phyloP scores from a whole-genome alignment of 208 protist species.

The Crithidia expoeki region DNA sequence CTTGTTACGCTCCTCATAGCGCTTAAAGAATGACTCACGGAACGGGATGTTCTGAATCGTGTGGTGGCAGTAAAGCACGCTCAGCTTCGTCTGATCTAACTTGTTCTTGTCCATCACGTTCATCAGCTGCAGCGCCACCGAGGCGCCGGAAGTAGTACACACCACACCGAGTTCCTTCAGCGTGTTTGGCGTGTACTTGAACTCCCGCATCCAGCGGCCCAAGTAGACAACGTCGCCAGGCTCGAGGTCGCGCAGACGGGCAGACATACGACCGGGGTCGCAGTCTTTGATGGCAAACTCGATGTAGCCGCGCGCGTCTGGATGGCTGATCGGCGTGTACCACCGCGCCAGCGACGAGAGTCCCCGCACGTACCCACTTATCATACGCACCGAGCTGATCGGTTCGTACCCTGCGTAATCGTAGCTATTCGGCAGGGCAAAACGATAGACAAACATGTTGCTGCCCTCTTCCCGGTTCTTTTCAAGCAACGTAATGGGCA shows the following conservation, averaged over 20 bases:
- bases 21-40: slow-evolving; percentile 51
- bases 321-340: slow-evolving; percentile 90
- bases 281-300: slow-evolving; percentile 86
- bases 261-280: slow-evolving; percentile 81
- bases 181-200: slow-evolving; percentile 64
- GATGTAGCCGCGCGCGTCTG: slow-evolving; percentile 73
- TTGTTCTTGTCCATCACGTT: slow-evolving; percentile 63
- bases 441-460: slow-evolving; percentile 73
- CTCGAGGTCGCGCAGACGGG: slow-evolving; percentile 68
- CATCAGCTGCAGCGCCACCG: slow-evolving; percentile 87
- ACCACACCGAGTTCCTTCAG: slow-evolving; percentile 68
- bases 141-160: slow-evolving; percentile 78
- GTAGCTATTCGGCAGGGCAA: slow-evolving; percentile 80
- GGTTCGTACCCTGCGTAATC: slow-evolving; percentile 89
- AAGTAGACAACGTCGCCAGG: slow-evolving; percentile 79
- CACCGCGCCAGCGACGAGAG: slow-evolving; percentile 70
- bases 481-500: slow-evolving; percentile 79
- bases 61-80: slow-evolving; percentile 79
- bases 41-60: slow-evolving; percentile 65
- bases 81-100: slow-evolving; percentile 48
- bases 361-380: slow-evolving; percentile 49
- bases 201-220: slow-evolving; percentile 88
- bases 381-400: slow-evolving; percentile 80
- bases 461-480: slow-evolving; percentile 55
- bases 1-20: slow-evolving; percentile 34